Evolutionary conservation across 495 filamentous ascomycete species (phyloP).

Genomic region (Clavariopsis aquatica): DNA sequence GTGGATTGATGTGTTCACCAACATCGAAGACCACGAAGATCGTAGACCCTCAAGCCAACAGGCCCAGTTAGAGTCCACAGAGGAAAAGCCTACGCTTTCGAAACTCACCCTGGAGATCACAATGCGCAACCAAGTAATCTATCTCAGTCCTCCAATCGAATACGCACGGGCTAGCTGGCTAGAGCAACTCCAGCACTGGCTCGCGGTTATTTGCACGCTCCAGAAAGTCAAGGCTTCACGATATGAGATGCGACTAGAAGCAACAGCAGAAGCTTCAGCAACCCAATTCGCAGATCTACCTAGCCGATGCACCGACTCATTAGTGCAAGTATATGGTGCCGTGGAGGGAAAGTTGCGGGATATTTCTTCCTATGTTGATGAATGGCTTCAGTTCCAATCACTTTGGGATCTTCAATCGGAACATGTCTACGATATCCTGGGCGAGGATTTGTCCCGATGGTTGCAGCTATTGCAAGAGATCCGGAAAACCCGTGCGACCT

Average conservation of each 20-base stretch:
- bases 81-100: slow-evolving; percentile 60
- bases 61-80: slow-evolving; percentile 48
- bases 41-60: slow-evolving; percentile 48
- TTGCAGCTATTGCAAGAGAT: slow-evolving; percentile 93
- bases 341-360: slow-evolving; percentile 76
- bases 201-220: slow-evolving; percentile 87
- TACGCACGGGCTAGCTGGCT: slow-evolving; percentile 94
- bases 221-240: slow-evolving; percentile 90
- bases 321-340: slow-evolving; percentile 74
- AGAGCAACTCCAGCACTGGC: slow-evolving; percentile 85
- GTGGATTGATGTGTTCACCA: slow-evolving; percentile 81
- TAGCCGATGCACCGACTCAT: slow-evolving; percentile 69
- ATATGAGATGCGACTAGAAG: slow-evolving; percentile 81
- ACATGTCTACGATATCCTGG: slow-evolving; percentile 85
- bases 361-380: slow-evolving; percentile 82
- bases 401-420: slow-evolving; percentile 97
- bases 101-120: slow-evolving; percentile 84
- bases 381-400: slow-evolving; percentile 98
- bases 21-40: slow-evolving; percentile 47
- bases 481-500: slow-evolving; percentile 85
- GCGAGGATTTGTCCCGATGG: slow-evolving; percentile 91
- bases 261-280: slow-evolving; percentile 60
- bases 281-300: slow-evolving; percentile 86
- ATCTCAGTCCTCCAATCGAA: slow-evolving; percentile 88
- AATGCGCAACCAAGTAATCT: slow-evolving; percentile 95